Base-by-base conservation (phyloP, 1,139 yeast species). In the Blastobotrys buckinghamii region DNA sequence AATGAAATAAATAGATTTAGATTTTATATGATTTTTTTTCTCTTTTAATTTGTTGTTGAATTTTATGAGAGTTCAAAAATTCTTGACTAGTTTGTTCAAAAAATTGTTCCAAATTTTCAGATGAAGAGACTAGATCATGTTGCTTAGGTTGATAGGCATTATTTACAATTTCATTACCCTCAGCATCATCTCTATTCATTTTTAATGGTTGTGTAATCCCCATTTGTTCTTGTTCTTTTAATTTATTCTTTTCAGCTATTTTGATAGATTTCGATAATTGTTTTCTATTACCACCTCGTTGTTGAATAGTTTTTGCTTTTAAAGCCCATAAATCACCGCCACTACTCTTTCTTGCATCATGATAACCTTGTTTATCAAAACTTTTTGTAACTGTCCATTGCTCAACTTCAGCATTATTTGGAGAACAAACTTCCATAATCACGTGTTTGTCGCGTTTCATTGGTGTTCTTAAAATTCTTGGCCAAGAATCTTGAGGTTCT, bases 261-360 rank as follows among this genome's bases (percentile, higher is more conserved):
- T 24, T 13, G 17, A 29, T 56, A 40, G 46, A 41, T 53, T 44
- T 60, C 29, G 45, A 56, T 54, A 54, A 55, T 57, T 49, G 60
- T 50, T 37, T 54, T 30, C 48, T 40, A 38, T 55, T 57, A 27
- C 59, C 62, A 17, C 63, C 59, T 39, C 60, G 54, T 33, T 58
- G 51, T 57, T 53, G 60, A 2, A 55, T 45, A 50, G 82, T 75
- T 68, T 90, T 90, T 42, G 83, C 84, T 26, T 80, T 92, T 48
- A 87, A 70, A 0, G 84, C 83, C 97, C 97, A 92, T 49, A 84
- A 68, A 63, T 92, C 99, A n/a, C 97, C 96, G 60, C 81, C 78
- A 35, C 68, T 70, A 0, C 87, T 79, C 64, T 92, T 90, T 52
- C 97, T 75, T 0, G 96, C 96, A 69, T 92, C 97, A 58, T 87